These are phyloP conservation scores for Alternaria sp. DNA, from an alignment of 2,329 filamentous ascomycete species.

Conservation along the genomic window DNA sequence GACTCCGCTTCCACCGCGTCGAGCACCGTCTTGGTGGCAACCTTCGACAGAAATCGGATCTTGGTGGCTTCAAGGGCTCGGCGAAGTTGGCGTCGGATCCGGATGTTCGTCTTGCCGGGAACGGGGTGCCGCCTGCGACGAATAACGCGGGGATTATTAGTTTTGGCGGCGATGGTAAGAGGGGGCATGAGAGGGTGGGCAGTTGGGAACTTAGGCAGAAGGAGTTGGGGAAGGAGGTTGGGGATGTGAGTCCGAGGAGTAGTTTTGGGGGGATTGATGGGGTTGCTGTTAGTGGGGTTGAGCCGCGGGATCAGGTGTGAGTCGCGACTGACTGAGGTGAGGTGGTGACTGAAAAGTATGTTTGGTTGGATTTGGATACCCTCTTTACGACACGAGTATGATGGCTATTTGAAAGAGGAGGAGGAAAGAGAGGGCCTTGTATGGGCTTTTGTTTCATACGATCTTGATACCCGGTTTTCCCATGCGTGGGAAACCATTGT, in stretches of 20 bases:
- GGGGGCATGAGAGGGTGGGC: conserved; percentile 60
- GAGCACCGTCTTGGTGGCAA: conserved; percentile 33
- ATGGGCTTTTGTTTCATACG: conserved; percentile 8
- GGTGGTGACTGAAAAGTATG: background rate
- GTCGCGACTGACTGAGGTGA: background rate
- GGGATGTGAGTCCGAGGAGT: conserved; percentile 37
- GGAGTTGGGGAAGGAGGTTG: conserved; percentile 34
- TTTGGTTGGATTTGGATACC: background rate
- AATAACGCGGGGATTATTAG: background rate
- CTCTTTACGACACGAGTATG: conserved; percentile 1
- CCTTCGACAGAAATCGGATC: conserved; percentile 44
- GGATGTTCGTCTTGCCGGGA: conserved; percentile 58
- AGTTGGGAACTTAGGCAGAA: conserved; percentile 63
- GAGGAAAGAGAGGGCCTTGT: background rate
- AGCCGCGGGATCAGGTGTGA: conserved; percentile 57
- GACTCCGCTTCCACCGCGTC: conserved; percentile 54
- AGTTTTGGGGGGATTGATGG: conserved; percentile 57
- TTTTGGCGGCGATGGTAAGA: conserved; percentile 19
- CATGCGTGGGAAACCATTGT: background rate
- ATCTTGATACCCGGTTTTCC: conserved; percentile 34
- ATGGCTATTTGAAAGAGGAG: background rate
- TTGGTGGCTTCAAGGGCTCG: conserved; percentile 64
- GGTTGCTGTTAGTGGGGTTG: conserved; percentile 50
- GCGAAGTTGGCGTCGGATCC: conserved; percentile 62
- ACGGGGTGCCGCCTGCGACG: conserved; percentile 44